These are phyloP conservation scores for Kockovaella imperatae DNA, from an alignment of 768 basidiomycete species.

Conservation along the genomic window DNA sequence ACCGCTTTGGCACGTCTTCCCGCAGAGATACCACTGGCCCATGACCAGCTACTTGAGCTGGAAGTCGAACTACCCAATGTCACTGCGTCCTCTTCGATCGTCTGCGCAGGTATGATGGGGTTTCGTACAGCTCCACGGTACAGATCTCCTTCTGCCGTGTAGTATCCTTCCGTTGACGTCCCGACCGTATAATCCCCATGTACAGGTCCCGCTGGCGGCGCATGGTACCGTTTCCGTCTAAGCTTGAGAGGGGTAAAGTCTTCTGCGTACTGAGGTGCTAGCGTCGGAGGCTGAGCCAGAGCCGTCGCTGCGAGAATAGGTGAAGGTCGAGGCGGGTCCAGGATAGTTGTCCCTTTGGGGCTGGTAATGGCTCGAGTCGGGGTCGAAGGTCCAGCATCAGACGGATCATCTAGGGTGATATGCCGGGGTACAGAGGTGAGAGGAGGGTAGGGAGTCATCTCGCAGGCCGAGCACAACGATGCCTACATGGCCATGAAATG, in stretches of 20 bases:
- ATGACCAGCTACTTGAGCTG: slow-evolving; percentile 24
- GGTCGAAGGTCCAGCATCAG: no score
- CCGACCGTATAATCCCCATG: slow-evolving; percentile 2
- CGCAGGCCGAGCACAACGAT: no score
- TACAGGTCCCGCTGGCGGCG: background rate
- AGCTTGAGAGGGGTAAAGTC: slow-evolving; percentile 34
- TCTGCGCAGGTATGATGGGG: slow-evolving; percentile 16
- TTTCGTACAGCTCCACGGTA: slow-evolving; percentile 28
- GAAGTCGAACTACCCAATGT: slow-evolving; percentile 25
- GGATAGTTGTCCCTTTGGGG: no score
- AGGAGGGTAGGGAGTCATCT: no score
- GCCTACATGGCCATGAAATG: no score
- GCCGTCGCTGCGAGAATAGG: no score
- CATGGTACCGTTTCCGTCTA: slow-evolving; percentile 17
- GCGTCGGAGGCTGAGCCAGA: no score
- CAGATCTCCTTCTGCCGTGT: slow-evolving; percentile 30
- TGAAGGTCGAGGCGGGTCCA: no score
- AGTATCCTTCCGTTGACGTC: slow-evolving; percentile 25
- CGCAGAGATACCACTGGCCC: slow-evolving; percentile 31
- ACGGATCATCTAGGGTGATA: no score
- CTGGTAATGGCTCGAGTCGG: no score
- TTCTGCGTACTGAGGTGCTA: slow-evolving; percentile 40
- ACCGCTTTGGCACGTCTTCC: slow-evolving; percentile 33
- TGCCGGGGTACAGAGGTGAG: no score
- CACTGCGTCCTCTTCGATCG: slow-evolving; percentile 29